Conservation (phyloP, 169 alveolate species). For the Perkinsus marinus region DNA sequence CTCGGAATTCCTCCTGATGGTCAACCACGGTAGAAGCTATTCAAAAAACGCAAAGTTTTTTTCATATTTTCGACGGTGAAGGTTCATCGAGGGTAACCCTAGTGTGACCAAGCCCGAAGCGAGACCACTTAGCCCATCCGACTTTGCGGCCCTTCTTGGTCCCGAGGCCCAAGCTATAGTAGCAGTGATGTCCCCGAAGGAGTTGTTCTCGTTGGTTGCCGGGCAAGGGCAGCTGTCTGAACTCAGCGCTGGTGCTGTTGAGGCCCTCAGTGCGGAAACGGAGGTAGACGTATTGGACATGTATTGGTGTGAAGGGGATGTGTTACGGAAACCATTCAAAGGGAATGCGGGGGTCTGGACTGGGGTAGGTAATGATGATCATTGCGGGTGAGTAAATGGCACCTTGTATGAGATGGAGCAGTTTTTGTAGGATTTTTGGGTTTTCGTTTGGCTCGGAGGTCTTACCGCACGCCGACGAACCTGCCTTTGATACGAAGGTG, state of each 20-base stretch:
- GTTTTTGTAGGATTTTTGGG: neutral
- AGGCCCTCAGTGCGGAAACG: neutral
- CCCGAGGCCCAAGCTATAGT: neutral
- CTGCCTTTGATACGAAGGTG: neutral
- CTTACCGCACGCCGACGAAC: neutral
- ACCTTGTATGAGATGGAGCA: neutral
- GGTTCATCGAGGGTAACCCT: neutral
- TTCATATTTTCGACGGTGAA: too few species aligned
- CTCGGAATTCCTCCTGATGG: too few species aligned
- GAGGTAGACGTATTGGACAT: neutral
- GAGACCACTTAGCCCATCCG: neutral
- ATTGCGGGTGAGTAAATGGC: neutral
- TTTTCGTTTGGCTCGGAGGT: neutral
- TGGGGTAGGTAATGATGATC: neutral
- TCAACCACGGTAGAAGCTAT: too few species aligned
- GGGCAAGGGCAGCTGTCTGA: neutral
- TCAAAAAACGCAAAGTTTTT: too few species aligned
- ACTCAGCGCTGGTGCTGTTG: neutral
- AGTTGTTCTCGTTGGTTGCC: neutral
- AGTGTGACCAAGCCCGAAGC: neutral
- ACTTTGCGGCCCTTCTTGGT: neutral
- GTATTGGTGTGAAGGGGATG: neutral
- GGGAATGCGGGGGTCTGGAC: neutral
- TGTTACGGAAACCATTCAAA: neutral
- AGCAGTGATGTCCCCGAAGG: neutral